Evolutionary conservation across 2,329 filamentous ascomycete species (phyloP).

Genomic region (Pestalotiopsis sp.): DNA sequence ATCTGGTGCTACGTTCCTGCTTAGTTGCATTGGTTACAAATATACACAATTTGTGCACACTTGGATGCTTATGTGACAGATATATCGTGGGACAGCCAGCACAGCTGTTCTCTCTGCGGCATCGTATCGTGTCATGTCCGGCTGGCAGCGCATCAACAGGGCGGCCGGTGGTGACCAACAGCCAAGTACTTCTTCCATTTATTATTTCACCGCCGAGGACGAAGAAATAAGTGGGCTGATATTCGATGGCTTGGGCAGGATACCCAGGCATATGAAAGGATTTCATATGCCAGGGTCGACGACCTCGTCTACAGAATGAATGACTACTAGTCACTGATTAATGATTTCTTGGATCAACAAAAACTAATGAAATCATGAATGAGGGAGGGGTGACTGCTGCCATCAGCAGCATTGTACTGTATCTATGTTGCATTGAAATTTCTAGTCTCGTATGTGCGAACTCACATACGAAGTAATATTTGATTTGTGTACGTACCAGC

Average conservation of each 20-base stretch:
- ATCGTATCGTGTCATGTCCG: not conserved
- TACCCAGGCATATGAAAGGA: conserved; percentile 10
- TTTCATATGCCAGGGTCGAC: conserved; percentile 8
- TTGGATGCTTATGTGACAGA: not conserved
- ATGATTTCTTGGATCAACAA: not conserved
- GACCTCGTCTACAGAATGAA: not conserved
- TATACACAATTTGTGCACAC: not conserved
- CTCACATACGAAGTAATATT: too few species aligned
- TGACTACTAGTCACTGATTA: conserved; percentile 4
- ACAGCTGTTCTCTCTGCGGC: not conserved
- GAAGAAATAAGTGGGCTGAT: conserved; percentile 7
- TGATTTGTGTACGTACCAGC: too few species aligned
- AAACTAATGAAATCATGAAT: not conserved
- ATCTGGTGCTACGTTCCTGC: not conserved
- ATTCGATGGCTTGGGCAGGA: conserved; percentile 1
- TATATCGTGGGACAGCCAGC: not conserved
- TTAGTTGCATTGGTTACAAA: not conserved
- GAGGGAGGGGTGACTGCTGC: not conserved
- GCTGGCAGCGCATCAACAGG: not conserved
- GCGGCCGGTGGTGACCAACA: not conserved
- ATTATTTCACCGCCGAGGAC: not conserved
- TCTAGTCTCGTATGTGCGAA: too few species aligned
- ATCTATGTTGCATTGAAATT: not conserved
- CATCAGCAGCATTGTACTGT: not conserved
- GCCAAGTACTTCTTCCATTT: not conserved